These are phyloP conservation scores for Cubamyces lactineus DNA, from an alignment of 768 basidiomycete species.

Conservation along the genomic window DNA sequence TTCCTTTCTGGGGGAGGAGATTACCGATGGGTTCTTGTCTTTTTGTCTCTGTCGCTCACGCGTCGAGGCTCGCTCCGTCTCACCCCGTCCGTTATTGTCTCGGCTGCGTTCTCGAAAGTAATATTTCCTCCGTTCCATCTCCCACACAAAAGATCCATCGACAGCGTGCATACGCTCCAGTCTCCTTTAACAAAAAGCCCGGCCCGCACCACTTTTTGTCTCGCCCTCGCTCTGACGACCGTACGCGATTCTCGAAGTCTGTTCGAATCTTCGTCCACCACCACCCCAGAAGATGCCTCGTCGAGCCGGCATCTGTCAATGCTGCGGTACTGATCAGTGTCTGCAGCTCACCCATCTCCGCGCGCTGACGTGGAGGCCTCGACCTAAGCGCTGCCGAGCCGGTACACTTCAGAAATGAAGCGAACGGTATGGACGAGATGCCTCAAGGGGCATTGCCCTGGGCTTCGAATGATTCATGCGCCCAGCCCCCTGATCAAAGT, in stretches of 20 bases:
- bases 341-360: conserved; percentile 9
- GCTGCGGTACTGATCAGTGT: not conserved
- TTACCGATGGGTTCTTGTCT: conserved; percentile 29
- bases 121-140: conserved; percentile 8
- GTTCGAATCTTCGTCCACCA: not conserved
- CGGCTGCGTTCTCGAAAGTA: conserved; percentile 26
- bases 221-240: conserved; percentile 19
- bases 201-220: conserved; percentile 26
- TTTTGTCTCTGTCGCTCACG: conserved; percentile 30
- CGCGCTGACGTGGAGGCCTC: not conserved
- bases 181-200: conserved; percentile 27
- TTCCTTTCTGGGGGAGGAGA: conserved; percentile 21
- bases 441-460: not conserved
- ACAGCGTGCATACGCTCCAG: conserved; percentile 18
- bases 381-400: not conserved
- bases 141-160: conserved; percentile 26
- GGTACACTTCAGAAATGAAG: not conserved
- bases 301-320: conserved; percentile 12
- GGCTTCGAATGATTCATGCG: not conserved
- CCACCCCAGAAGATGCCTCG: conserved; percentile 1
- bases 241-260: conserved; percentile 6
- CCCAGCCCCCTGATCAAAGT: too few species aligned
- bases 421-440: not conserved
- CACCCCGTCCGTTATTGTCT: conserved; percentile 28
- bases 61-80: conserved; percentile 23